Evolutionary conservation across 2,329 filamentous ascomycete species (phyloP), one percentile per base, ranked within the genome.

Genomic region (Fusarium pilosicola): DNA sequence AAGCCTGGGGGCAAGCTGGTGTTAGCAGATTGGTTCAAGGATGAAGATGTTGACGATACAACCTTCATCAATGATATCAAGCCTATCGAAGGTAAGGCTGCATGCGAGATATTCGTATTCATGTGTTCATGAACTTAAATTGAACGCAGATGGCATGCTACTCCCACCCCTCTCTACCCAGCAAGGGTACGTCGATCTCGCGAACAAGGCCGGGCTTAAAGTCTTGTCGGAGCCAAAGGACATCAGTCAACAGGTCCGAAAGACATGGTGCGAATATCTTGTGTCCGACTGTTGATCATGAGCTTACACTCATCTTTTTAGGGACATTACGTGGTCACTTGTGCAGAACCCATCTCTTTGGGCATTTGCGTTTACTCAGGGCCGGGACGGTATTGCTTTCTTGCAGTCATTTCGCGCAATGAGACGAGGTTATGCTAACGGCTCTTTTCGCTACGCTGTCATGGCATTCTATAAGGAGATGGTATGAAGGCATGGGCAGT

Each of bases 11-110:
- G 87, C 3, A 87, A 85, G 78, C 78, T 91, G 49, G 87, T 89
- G 8, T 80, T 91, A 60, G 88, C 88, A 30, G 89, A 91, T 78
- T 91, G 89, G 89, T 90, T 91, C 82, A 89, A 88, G 81, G 85
- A 83, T 18, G 86, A 86, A 61, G 79, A 77, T 28, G 75, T 90
- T 48, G 82, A 79, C 2, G 80, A 85, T 68, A 79, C 83, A 65
- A 80, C 84, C 65, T 85, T 87, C 71, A 81, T 83, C 46, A 82
- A 81, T 52, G 88, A 90, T 74, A 89, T 91, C 73, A 86, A 86
- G 74, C 87, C 87, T 5, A 91, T 91, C 65, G 88, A 90, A 81
- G 87, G 86, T 87, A 61, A 62, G 32, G 24, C 36, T 41, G 15
- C 22, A 15, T 34, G 20, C 13, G 28, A 42, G 7, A 42, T 56